Evolutionary conservation across 2,329 filamentous ascomycete species (phyloP), one percentile per base, ranked within the genome.

Genomic region (Colletotrichum cereale): DNA sequence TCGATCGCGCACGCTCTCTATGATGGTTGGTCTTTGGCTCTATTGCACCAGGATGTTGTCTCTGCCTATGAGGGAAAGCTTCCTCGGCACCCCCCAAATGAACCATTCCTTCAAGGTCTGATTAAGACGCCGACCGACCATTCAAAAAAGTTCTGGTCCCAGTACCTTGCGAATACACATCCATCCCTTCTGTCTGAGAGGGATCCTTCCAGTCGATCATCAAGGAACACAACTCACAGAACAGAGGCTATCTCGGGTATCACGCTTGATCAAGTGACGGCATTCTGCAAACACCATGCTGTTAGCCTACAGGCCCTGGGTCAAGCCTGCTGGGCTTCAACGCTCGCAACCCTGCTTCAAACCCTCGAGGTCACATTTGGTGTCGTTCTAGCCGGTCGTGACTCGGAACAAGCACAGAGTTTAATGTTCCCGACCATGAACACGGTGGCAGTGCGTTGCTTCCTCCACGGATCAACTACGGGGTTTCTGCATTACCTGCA

Each of bases 401-500:
- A 96, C 67, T 90, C 89, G 12, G 91, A 93, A 56, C 87, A 88
- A 21, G 88, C 90, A 0, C 88, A 92, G 53, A 80, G 88, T 34
- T 81, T 96, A 16, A 86, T 95, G 77, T 98, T 97, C 76, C 96
- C 95, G 0, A 94, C 93, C 0, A 97, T 98, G 93, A 98, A 97
- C 77, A 97, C 95, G 0, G 90, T 97, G 0, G 89, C 92, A 0
- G 85, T 97, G 10, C 87, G 95, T 14, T 88, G 88, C 1, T 86
- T 95, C 3, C 79, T 97, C 2, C 92, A 96, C 75, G 93, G 93
- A 2, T 90, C 86, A 0, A 82, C 88, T 0, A 74, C 79, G 0
- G 86, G 90, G 0, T 91, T 97, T 81, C 81, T 97, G 36, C 85
- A 84, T 16, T 93, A 95, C 76, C 86, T 95, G 74, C 94, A 97